Conservation (phyloP, 176 grass and related monocot species). For the Oryza meridionalis region DNA sequence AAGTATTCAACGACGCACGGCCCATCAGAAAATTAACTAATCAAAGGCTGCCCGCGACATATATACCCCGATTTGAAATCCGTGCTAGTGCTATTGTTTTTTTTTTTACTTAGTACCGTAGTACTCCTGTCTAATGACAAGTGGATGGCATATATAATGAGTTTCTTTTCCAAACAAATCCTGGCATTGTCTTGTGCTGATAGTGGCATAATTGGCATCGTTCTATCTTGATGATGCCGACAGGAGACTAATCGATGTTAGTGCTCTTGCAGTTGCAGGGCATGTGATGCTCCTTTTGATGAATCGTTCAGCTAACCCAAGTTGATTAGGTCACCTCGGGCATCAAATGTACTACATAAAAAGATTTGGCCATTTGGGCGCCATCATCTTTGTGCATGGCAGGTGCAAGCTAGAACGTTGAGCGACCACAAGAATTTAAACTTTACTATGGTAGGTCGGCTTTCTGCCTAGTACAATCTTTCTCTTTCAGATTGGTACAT, state of each 20-base stretch:
- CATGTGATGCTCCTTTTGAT: background rate
- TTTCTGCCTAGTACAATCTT: background rate
- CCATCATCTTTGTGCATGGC: background rate
- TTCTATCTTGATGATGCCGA: background rate
- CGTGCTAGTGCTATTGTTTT: background rate
- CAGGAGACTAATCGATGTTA: background rate
- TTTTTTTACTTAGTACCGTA: background rate
- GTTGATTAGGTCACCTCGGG: background rate
- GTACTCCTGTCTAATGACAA: background rate
- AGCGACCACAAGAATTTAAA: background rate
- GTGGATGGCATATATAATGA: background rate
- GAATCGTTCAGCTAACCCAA: background rate
- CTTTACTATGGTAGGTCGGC: background rate
- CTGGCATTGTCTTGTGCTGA: background rate
- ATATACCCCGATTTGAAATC: background rate
- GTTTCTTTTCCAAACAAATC: background rate
- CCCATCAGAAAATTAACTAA: background rate
- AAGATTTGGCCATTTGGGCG: background rate
- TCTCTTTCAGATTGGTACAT: background rate
- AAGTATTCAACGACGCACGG: background rate
- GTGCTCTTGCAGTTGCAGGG: background rate
- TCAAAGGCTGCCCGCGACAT: background rate
- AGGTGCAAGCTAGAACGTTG: background rate
- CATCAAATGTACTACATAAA: no score
- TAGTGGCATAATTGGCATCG: background rate